These are phyloP conservation scores for Arbutus unedo DNA, from an alignment of 148 eudicot species.

Conservation along the genomic window DNA sequence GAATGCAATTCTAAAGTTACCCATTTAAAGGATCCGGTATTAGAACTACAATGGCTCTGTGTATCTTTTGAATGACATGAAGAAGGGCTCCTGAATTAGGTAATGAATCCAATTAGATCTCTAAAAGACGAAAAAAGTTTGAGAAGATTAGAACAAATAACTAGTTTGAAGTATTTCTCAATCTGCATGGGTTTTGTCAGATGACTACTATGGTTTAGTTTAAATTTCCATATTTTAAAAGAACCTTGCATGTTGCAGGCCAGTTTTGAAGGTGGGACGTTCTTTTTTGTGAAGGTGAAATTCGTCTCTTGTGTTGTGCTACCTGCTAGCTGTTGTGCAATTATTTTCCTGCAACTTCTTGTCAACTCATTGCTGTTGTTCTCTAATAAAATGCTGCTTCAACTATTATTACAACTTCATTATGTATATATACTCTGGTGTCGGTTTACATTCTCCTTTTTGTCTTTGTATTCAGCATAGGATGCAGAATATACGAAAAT, in stretches of 20 bases:
- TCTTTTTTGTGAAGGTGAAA: conserved; percentile 24
- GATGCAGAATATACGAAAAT: not conserved
- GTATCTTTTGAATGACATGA: not conserved
- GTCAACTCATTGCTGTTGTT: conserved; percentile 1
- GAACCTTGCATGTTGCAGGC: conserved; percentile 32
- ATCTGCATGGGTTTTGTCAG: not conserved
- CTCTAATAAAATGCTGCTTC: not conserved
- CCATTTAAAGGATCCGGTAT: not conserved
- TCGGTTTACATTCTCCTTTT: not conserved
- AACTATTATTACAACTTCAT: not conserved
- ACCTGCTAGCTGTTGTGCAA: conserved; percentile 10
- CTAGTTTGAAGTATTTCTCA: not conserved
- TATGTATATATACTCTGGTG: not conserved
- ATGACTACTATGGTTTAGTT: conserved; percentile 12
- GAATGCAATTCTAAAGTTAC: not conserved
- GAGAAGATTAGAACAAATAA: not conserved
- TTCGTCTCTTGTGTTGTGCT: not conserved
- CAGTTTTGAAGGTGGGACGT: conserved; percentile 29
- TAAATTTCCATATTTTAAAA: conserved; percentile 9
- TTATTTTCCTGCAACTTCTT: not conserved
- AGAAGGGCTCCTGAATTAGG: conserved; percentile 1
- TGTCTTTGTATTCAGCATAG: not conserved
- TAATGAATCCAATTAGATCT: not conserved
- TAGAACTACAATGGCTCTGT: not conserved
- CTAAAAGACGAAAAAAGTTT: not conserved